These are phyloP conservation scores for Conticribra weissflogii DNA, from an alignment of 108 stramenopile genomes.

Conservation along the genomic window DNA sequence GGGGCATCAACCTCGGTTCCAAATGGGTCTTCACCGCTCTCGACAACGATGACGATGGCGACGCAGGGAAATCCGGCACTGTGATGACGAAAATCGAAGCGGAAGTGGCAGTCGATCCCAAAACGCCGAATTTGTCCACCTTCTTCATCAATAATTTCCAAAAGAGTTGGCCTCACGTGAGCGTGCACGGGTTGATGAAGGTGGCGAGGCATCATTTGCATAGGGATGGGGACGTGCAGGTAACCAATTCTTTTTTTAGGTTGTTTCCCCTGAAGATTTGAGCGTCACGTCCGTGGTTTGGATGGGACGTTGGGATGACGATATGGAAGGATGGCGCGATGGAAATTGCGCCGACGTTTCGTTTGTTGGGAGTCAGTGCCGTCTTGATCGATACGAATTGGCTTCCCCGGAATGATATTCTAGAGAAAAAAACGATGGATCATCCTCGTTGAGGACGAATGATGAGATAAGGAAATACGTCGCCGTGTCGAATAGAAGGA, in stretches of 20 bases:
- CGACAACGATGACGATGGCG: constrained; percentile 20
- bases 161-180: constrained; percentile 35
- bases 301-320: too few relatives aligned
- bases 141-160: constrained; percentile 27
- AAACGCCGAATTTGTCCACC: constrained; percentile 1
- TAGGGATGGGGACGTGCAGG: constrained; percentile 23
- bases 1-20: constrained; percentile 28
- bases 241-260: constrained; percentile 15
- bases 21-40: constrained; percentile 34
- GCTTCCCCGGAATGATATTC: too few relatives aligned
- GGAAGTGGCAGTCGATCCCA: constrained; percentile 31
- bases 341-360: too few relatives aligned
- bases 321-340: too few relatives aligned
- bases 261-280: constrained; percentile 34
- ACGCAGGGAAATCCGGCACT: too few relatives aligned
- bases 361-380: too few relatives aligned
- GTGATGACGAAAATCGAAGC: constrained; percentile 25
- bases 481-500: too few relatives aligned
- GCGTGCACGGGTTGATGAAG: constrained; percentile 28
- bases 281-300: too few relatives aligned
- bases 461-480: too few relatives aligned
- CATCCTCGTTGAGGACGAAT: too few relatives aligned
- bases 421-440: too few relatives aligned
- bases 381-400: too few relatives aligned
- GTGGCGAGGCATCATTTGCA: constrained; percentile 22